Conservation (phyloP, 1,284 basidiomycete genomes). For the Microbotryum violaceum region DNA sequence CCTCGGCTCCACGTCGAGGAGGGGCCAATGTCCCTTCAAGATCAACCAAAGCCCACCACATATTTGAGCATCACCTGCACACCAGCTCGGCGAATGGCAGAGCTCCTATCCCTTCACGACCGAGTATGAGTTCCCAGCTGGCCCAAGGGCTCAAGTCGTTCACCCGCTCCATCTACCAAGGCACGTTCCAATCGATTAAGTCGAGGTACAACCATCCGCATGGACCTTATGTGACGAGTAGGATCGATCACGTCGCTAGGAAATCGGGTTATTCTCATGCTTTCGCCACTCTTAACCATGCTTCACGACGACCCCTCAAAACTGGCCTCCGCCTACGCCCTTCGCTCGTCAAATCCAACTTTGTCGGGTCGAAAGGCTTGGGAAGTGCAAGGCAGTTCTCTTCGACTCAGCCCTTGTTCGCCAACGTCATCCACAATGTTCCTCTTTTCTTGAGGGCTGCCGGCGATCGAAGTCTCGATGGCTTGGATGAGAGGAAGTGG, state of each 20-base stretch:
- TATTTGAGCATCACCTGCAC: too few species aligned
- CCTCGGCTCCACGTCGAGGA: too few species aligned
- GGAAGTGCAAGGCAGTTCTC: conserved; percentile 29
- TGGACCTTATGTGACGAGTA: conserved; percentile 10
- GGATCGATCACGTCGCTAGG: conserved; percentile 1
- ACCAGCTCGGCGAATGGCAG: too few species aligned
- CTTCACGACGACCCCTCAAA: too few species aligned
- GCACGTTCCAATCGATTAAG: background rate
- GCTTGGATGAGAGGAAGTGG: conserved; percentile 28
- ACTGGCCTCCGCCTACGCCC: too few species aligned
- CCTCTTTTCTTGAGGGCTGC: conserved; percentile 31
- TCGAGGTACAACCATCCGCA: conserved; percentile 1
- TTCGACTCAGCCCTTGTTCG: conserved; percentile 17
- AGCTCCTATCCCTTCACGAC: too few species aligned
- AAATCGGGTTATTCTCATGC: background rate
- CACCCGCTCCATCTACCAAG: too few species aligned
- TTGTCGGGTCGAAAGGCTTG: conserved; percentile 1
- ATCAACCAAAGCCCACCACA: too few species aligned
- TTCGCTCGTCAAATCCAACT: too few species aligned
- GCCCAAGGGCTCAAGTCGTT: too few species aligned
- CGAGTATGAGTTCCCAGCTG: too few species aligned
- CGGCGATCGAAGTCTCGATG: conserved; percentile 16
- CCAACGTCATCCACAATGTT: conserved; percentile 32
- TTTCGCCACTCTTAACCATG: background rate
- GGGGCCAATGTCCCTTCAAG: too few species aligned